A percentile compares a stretch with the other conserved stretches of the same genome.
These are phyloP conservation scores for Sporothrix protearum DNA, from an alignment of 2,329 filamentous ascomycete species.

Conservation along the genomic window DNA sequence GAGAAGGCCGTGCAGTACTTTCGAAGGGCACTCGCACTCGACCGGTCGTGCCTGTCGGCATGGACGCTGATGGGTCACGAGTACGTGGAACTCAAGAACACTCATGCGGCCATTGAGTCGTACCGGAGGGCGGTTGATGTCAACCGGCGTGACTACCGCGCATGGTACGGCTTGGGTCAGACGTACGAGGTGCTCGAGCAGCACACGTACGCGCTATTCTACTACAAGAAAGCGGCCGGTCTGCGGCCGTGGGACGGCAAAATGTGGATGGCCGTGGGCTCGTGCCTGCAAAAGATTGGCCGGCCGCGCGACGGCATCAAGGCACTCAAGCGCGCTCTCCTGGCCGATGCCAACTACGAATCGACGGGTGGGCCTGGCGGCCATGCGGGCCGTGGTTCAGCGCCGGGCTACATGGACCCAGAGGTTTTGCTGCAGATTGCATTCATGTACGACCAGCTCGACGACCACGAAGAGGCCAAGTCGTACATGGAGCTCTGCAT, in stretches of 20 bases:
- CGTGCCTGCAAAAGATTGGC: conserved; percentile 85
- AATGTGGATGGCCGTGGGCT: conserved; percentile 97
- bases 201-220: conserved; percentile 95
- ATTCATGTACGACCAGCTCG: conserved; percentile 76
- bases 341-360: conserved; percentile 84
- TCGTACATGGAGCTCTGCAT: conserved; percentile 95
- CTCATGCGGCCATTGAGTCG: conserved; percentile 93
- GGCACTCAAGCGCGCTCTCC: conserved; percentile 84
- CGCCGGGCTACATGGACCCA: conserved; percentile 69
- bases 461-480: conserved; percentile 74
- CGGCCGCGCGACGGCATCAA: conserved; percentile 88
- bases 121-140: conserved; percentile 94
- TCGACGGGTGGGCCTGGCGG: conserved; percentile 40
- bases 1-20: conserved; percentile 99
- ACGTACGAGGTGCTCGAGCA: conserved; percentile 98
- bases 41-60: conserved; percentile 84
- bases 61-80: conserved; percentile 99
- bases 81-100: conserved; percentile 98
- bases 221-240: conserved; percentile 92
- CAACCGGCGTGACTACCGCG: conserved; percentile 92
- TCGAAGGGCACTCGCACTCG: conserved; percentile 82
- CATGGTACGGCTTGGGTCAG: conserved; percentile 96
- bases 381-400: conserved; percentile 35
- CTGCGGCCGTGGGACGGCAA: conserved; percentile 95
- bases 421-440: conserved; percentile 90